A percentile compares a stretch with the other conserved stretches of the same genome.
phyloP scores from a whole-genome alignment of 805 yeast genomes.

The Pichia rugopelliculosa region DNA sequence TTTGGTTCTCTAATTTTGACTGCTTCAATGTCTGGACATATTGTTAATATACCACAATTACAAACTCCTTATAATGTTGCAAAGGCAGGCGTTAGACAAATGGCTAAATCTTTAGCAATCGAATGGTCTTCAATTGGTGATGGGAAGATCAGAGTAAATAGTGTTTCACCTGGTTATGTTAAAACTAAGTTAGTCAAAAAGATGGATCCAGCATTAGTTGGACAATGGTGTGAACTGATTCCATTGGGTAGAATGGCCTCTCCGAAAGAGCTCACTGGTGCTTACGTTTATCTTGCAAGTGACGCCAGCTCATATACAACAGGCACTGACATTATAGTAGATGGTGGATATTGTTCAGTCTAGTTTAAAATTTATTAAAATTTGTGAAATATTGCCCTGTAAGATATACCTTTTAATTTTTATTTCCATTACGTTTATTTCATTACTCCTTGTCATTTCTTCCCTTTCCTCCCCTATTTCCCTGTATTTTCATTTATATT shows the following conservation, averaged over 20 bases:
- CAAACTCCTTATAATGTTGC: slow-evolving; percentile 85
- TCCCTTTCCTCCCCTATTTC: not conserved
- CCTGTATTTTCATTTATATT: too few species aligned
- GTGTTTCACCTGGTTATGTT: slow-evolving; percentile 83
- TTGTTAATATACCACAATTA: slow-evolving; percentile 79
- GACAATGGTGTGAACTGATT: slow-evolving; percentile 42
- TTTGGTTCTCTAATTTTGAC: slow-evolving; percentile 76
- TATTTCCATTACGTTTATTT: not conserved
- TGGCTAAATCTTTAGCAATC: slow-evolving; percentile 70
- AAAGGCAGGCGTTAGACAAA: slow-evolving; percentile 76
- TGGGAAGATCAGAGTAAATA: slow-evolving; percentile 56
- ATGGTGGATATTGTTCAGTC: slow-evolving; percentile 65
- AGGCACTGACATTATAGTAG: slow-evolving; percentile 69
- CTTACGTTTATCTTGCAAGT: slow-evolving; percentile 70
- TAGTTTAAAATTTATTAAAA: slow-evolving; percentile 23
- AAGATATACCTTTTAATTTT: not conserved
- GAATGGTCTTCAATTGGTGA: slow-evolving; percentile 84
- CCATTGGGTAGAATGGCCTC: slow-evolving; percentile 73
- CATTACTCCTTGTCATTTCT: not conserved
- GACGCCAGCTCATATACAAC: slow-evolving; percentile 77
- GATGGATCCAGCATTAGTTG: slow-evolving; percentile 36
- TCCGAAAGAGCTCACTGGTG: slow-evolving; percentile 72
- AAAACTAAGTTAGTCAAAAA: slow-evolving; percentile 57
- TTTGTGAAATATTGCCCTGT: not conserved
- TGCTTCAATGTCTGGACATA: slow-evolving; percentile 84